Conservation (phyloP, 2,329 filamentous ascomycete genomes). For the Cladophialophora bantiana region DNA sequence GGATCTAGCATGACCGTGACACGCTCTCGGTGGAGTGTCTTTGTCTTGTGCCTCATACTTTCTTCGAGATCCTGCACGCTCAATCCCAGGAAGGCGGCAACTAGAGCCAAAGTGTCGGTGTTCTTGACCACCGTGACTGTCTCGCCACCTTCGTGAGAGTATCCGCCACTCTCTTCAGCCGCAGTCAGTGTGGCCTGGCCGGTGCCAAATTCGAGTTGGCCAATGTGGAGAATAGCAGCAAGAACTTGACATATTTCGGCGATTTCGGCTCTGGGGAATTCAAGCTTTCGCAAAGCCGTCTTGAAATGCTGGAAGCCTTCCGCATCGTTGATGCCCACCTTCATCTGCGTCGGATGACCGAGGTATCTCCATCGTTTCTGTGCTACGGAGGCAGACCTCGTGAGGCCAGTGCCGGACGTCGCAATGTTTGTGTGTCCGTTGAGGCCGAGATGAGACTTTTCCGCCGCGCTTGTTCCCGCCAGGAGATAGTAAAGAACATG, state of each 20-base stretch:
- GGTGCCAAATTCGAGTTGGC: slow-evolving; percentile 91
- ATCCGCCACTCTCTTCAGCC: slow-evolving; percentile 92
- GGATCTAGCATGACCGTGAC: slow-evolving; percentile 99
- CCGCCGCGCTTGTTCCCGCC: slow-evolving; percentile 86
- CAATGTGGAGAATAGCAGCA: slow-evolving; percentile 93
- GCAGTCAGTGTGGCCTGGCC: slow-evolving; percentile 78
- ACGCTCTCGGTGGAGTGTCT: slow-evolving; percentile 92
- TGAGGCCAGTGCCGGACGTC: slow-evolving; percentile 51
- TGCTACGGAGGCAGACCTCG: slow-evolving; percentile 61
- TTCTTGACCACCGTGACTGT: slow-evolving; percentile 88
- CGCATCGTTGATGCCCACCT: slow-evolving; percentile 93
- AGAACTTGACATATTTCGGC: slow-evolving; percentile 96
- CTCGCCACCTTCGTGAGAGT: slow-evolving; percentile 91
- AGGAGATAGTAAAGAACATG: slow-evolving; percentile 95
- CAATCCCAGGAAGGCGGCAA: slow-evolving; percentile 95
- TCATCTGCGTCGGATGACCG: slow-evolving; percentile 94
- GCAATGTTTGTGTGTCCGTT: slow-evolving; percentile 55
- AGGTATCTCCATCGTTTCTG: slow-evolving; percentile 94
- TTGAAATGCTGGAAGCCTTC: slow-evolving; percentile 98
- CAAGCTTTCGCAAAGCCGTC: slow-evolving; percentile 88
- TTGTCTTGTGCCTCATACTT: slow-evolving; percentile 93
- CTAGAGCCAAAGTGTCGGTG: slow-evolving; percentile 82
- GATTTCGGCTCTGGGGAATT: slow-evolving; percentile 91
- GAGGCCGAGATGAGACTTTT: slow-evolving; percentile 83
- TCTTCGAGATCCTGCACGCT: slow-evolving; percentile 80